These are phyloP conservation scores for Xylaria castorea DNA, from an alignment of 495 filamentous ascomycete species.

Conservation along the genomic window DNA sequence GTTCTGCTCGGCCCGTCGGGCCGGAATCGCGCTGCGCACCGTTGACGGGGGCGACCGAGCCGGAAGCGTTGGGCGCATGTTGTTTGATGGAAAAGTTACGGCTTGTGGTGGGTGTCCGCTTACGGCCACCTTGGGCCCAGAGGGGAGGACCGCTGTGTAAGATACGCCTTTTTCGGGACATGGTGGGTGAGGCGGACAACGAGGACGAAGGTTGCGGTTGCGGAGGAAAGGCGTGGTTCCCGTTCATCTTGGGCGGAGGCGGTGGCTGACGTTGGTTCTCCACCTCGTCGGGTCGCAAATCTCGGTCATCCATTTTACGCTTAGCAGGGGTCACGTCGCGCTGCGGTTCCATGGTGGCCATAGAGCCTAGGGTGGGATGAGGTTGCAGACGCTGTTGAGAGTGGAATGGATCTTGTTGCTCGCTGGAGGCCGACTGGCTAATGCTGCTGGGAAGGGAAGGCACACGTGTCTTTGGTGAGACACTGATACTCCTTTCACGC, in stretches of 20 bases:
- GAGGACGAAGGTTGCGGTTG: slow-evolving; percentile 33
- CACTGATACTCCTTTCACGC: slow-evolving; percentile 65
- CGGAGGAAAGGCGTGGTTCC: slow-evolving; percentile 40
- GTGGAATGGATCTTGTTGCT: slow-evolving; percentile 48
- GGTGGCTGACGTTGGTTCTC: slow-evolving; percentile 52
- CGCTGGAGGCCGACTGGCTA: slow-evolving; percentile 48
- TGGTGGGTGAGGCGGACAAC: slow-evolving; percentile 40
- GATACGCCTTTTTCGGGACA: slow-evolving; percentile 46
- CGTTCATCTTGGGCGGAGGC: slow-evolving; percentile 53
- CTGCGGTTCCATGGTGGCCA: slow-evolving; percentile 43
- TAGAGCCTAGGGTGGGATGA: slow-evolving; percentile 22
- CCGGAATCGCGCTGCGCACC: slow-evolving; percentile 41
- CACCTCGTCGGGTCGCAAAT: slow-evolving; percentile 51
- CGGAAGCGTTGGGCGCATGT: slow-evolving; percentile 33
- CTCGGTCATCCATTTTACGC: slow-evolving; percentile 61
- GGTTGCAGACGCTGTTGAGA: slow-evolving; percentile 42
- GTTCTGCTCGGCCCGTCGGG: slow-evolving; percentile 40
- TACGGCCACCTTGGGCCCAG: slow-evolving; percentile 50
- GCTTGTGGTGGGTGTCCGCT: slow-evolving; percentile 35
- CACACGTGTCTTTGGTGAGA: slow-evolving; percentile 68
- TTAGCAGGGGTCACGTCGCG: slow-evolving; percentile 53
- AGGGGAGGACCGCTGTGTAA: slow-evolving; percentile 48
- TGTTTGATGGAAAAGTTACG: slow-evolving; percentile 49
- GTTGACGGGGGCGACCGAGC: slow-evolving; percentile 42
- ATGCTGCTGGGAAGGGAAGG: slow-evolving; percentile 57